Percentiles rank a stretch among this genome's conserved stretches.
Conservation (phyloP, 306 rosid species). For the Acacia acuminata region DNA sequence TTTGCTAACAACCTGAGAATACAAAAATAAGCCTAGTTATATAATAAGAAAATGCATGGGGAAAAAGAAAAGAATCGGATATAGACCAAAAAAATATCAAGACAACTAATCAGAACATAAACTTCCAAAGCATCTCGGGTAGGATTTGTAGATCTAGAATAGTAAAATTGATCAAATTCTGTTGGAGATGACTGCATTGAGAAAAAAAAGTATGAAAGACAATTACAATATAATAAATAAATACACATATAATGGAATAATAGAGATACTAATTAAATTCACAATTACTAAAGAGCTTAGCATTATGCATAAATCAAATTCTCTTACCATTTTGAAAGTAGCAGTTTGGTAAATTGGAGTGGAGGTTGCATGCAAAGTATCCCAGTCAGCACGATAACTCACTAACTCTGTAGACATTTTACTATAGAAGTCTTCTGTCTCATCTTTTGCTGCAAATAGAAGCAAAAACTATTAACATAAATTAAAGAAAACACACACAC, state of each 20-base stretch:
- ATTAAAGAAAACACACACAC: too few species aligned
- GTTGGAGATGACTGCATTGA: conserved; percentile 69
- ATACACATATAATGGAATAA: too few species aligned
- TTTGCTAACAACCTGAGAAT: conserved; percentile 66
- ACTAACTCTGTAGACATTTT: conserved; percentile 73
- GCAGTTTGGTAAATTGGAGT: conserved; percentile 89
- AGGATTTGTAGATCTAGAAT: conserved; percentile 93
- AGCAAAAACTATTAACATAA: not conserved
- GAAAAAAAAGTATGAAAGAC: not conserved
- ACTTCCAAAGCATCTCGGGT: conserved; percentile 81
- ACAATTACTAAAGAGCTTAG: too few species aligned
- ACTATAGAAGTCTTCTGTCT: too few species aligned
- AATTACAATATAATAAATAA: not conserved
- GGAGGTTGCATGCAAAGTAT: conserved; percentile 75
- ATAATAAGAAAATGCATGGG: too few species aligned
- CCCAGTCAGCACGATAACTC: conserved; percentile 72
- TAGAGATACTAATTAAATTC: too few species aligned
- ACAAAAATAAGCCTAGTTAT: not conserved
- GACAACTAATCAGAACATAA: conserved; percentile 35
- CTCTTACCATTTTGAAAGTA: conserved; percentile 82
- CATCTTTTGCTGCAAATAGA: not conserved
- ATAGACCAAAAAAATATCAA: too few species aligned
- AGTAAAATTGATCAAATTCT: conserved; percentile 80
- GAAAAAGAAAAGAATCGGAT: too few species aligned
- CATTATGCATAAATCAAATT: too few species aligned